phyloP scores from a whole-genome alignment of 2,329 filamentous ascomycete genomes.

The Cladosporium sp. region DNA sequence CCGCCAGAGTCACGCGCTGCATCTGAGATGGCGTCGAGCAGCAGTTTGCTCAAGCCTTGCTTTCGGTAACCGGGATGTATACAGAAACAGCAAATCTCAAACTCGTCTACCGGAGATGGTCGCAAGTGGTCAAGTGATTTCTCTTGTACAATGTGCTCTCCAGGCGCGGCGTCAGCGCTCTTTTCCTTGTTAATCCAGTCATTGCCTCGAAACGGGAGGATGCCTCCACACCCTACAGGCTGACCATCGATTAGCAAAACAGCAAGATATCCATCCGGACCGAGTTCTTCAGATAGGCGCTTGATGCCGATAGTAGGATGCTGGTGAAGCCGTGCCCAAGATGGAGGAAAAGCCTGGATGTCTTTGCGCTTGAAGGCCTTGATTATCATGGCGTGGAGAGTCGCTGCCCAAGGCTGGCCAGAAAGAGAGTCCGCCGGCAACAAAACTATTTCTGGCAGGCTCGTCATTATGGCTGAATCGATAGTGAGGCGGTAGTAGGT shows the following conservation, averaged over 20 bases:
- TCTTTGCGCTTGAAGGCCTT: slow-evolving; percentile 19
- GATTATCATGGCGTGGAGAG: slow-evolving; percentile 21
- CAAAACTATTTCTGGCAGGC: slow-evolving; percentile 11
- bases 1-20: slow-evolving; percentile 17
- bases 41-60: slow-evolving; percentile 15
- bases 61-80: slow-evolving; percentile 18
- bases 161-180: background rate
- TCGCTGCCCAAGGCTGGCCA: slow-evolving; percentile 20
- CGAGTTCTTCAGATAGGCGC: slow-evolving; percentile 20
- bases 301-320: slow-evolving; percentile 15
- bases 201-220: slow-evolving; percentile 20
- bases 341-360: slow-evolving; percentile 20
- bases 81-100: slow-evolving; percentile 27
- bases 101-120: slow-evolving; percentile 5
- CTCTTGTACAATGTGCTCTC: background rate
- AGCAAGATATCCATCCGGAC: slow-evolving; percentile 17
- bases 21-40: slow-evolving; percentile 16
- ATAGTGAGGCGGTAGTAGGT: background rate
- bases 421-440: slow-evolving; percentile 16
- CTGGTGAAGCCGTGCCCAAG: slow-evolving; percentile 22
- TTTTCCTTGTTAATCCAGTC: slow-evolving; percentile 19
- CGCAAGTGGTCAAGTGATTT: background rate
- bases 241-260: slow-evolving; percentile 16
- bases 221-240: slow-evolving; percentile 21
- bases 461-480: background rate